Evolutionary conservation across 495 filamentous ascomycete species (phyloP).

Genomic region (Neurospora tetraspora): DNA sequence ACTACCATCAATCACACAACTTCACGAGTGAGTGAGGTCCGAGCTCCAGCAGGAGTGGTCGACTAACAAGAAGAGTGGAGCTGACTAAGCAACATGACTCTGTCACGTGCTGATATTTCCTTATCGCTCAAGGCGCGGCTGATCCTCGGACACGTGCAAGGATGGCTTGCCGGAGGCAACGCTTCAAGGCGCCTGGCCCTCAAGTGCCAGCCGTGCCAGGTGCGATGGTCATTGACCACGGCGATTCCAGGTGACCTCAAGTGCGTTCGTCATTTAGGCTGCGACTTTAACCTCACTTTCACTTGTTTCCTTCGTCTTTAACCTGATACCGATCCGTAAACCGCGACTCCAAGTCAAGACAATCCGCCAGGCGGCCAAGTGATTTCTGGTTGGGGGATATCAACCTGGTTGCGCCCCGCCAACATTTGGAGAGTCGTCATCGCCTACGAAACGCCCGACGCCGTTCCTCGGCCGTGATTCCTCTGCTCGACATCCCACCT

Average conservation of each 20-base stretch:
- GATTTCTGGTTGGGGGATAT: not conserved
- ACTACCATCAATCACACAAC: not conserved
- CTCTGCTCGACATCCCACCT: not conserved
- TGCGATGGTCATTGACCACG: not conserved
- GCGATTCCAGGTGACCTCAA: constrained; percentile 1
- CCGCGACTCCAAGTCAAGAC: not conserved
- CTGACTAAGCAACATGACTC: not conserved
- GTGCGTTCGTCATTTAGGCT: not conserved
- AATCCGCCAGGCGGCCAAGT: not conserved
- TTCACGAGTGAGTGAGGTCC: not conserved
- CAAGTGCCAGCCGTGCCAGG: not conserved
- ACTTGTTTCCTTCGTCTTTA: not conserved
- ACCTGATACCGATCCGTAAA: not conserved
- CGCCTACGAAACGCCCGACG: constrained; percentile 4
- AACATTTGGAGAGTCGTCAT: constrained; percentile 22
- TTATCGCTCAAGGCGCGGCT: not conserved
- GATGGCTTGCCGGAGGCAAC: not conserved
- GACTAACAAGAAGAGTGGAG: not conserved
- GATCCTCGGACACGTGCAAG: not conserved
- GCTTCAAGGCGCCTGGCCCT: not conserved
- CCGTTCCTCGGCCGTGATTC: not conserved
- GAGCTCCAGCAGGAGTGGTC: not conserved
- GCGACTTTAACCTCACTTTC: not conserved
- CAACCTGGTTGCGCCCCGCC: constrained; percentile 16
- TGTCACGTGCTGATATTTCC: not conserved